Evolutionary conservation across 805 yeast species (phyloP), one percentile per base, ranked within the genome.

Genomic region (Nakazawaea holstii): DNA sequence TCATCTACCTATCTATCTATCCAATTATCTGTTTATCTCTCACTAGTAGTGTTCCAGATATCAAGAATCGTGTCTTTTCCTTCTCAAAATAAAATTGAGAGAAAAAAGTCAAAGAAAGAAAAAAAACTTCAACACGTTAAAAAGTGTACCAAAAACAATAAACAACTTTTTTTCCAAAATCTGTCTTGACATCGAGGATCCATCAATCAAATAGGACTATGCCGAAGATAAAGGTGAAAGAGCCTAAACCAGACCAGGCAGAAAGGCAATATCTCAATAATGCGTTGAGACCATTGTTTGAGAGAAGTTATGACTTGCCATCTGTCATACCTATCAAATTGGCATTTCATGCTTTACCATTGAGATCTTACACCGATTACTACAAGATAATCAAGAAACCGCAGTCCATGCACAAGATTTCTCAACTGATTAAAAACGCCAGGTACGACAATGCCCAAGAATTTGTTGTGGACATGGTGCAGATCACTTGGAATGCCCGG

Each of bases 401-500:
- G n/a, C 78, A 87, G 59, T 87, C 96, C 6, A 76, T 91, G 53
- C 81, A 82, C 55, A 80, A 84, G 52, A 77, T 91, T 49, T 81
- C 77, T 49, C 76, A 81, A 53, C 73, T 77, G 50, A 65, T 87
- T 32, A 78, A 79, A 50, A 69, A 73, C 36, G 65, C 64, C 43
- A 67, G 66, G 50, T 91, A 90, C 66, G 61, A 67, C 5, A 70
- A 70, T 40, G 79, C 87, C 0, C 85, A 82, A 55, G 82, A 80
- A 39, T 90, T 88, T 62, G 67, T 91, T 33, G 75, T 70, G 49
- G 97, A 91, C 62, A 61, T 91, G 50, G 88, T 84, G 0, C 95
- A 87, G 62, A 85, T 92, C 45, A 77, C 88, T 1, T 88, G 95
- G 90, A 92, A 92, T 60, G 97, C 97, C 2, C 78, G 87, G 51